A percentile compares a stretch with the other conserved stretches of the same genome.
phyloP scores from a whole-genome alignment of 2,329 filamentous ascomycete genomes.

The Apiospora rasikravindrae region DNA sequence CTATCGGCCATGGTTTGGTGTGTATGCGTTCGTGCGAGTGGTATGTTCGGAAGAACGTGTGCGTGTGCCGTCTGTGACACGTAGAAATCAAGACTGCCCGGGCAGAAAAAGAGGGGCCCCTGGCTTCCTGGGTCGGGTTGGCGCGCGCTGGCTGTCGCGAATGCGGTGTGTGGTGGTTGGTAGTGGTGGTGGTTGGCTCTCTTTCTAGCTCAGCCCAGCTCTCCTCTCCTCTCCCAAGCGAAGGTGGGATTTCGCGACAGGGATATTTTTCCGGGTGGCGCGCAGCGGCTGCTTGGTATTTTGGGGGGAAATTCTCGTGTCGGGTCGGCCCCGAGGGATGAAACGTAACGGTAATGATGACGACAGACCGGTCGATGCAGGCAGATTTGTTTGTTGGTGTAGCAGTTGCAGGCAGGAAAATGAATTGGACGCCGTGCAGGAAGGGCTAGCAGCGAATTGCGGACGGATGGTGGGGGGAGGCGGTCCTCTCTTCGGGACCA shows the following conservation, averaged over 20 bases:
- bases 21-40: not conserved
- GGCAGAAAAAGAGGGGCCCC: not conserved
- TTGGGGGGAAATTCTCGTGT: not conserved
- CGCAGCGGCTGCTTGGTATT: not conserved
- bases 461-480: conserved; percentile 1
- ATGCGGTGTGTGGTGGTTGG: not conserved
- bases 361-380: not conserved
- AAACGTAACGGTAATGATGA: conserved; percentile 1
- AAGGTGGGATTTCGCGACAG: not conserved
- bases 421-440: conserved; percentile 10
- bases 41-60: not conserved
- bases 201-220: not conserved
- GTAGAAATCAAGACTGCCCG: not conserved
- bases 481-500: not conserved
- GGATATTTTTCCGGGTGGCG: not conserved
- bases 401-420: conserved; percentile 2
- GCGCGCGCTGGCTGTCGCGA: not conserved
- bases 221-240: not conserved
- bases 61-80: conserved; percentile 2
- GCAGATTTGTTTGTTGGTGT: not conserved
- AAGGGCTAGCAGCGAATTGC: conserved; percentile 4
- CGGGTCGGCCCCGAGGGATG: too few species aligned
- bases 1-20: conserved; percentile 44
- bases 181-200: not conserved
- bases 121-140: not conserved